These are phyloP conservation scores for Xylona heveae DNA, from an alignment of 495 filamentous ascomycete genomes.

Conservation along the genomic window DNA sequence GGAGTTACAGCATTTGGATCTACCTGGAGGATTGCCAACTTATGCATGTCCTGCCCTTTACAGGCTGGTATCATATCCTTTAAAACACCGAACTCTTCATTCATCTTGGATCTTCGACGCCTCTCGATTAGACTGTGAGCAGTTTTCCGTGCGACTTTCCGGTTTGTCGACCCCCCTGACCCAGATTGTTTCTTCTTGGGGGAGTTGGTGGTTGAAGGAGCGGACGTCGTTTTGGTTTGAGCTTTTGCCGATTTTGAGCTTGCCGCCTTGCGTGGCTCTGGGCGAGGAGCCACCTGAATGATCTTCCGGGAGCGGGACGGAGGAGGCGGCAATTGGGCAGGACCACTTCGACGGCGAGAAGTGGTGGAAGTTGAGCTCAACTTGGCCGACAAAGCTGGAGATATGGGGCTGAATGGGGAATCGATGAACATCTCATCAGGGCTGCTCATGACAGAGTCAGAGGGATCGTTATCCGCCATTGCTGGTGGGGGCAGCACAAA, in stretches of 20 bases:
- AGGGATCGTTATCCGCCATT: constrained; percentile 22
- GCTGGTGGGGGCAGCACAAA: constrained; percentile 80
- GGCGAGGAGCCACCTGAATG: constrained; percentile 82
- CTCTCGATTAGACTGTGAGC: constrained; percentile 92
- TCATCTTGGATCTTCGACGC: constrained; percentile 87
- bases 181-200: constrained; percentile 44
- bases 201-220: constrained; percentile 9
- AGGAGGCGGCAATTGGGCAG: constrained; percentile 51
- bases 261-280: constrained; percentile 13
- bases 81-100: constrained; percentile 85
- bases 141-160: constrained; percentile 89
- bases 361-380: constrained; percentile 1
- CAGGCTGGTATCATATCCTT: constrained; percentile 96
- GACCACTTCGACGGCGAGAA: constrained; percentile 3
- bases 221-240: constrained; percentile 10
- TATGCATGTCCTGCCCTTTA: constrained; percentile 85
- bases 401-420: constrained; percentile 26
- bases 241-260: no score
- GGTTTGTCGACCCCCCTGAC: constrained; percentile 57
- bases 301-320: constrained; percentile 86
- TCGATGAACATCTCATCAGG: no score
- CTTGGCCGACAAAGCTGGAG: constrained; percentile 15
- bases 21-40: constrained; percentile 89
- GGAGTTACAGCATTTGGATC: constrained; percentile 6
- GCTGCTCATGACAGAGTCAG: no score